Conservation (phyloP, 1,284 basidiomycete genomes). For the Leccinum angustisporum region DNA sequence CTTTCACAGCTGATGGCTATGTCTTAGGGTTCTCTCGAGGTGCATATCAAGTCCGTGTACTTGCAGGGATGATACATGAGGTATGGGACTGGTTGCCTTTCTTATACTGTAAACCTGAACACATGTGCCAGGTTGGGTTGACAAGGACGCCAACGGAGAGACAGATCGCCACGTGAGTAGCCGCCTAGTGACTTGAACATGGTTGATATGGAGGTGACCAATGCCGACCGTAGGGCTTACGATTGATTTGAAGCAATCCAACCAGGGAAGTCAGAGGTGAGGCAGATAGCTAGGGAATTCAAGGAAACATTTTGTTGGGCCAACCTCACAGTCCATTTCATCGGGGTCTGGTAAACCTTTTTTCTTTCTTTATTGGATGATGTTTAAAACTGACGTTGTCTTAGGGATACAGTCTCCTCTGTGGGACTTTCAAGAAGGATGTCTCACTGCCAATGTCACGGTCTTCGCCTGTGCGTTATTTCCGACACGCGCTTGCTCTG, state of each 20-base stretch:
- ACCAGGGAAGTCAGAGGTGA: constrained; percentile 12
- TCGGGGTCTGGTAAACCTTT: constrained; percentile 40
- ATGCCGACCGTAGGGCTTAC: constrained; percentile 36
- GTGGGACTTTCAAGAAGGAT: constrained; percentile 30
- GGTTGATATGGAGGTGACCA: background rate
- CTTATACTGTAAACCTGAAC: constrained; percentile 1
- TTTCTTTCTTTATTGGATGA: background rate
- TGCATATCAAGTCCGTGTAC: constrained; percentile 35
- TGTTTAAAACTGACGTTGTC: background rate
- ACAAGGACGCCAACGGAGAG: constrained; percentile 26
- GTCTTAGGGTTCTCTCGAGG: constrained; percentile 44
- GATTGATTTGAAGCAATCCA: constrained; percentile 34
- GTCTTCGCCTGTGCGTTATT: constrained; percentile 28
- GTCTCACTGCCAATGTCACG: constrained; percentile 25
- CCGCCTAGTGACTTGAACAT: background rate
- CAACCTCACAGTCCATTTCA: constrained; percentile 37
- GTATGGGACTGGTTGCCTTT: constrained; percentile 20
- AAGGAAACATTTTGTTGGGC: constrained; percentile 39
- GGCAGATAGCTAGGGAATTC: constrained; percentile 30
- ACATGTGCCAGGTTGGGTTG: constrained; percentile 29
- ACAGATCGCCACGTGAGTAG: constrained; percentile 17
- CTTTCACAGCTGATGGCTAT: background rate
- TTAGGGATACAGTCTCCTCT: constrained; percentile 46
- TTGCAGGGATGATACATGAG: constrained; percentile 42
- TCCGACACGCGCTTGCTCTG: constrained; percentile 44